These are phyloP conservation scores for Trametes cinnabarina DNA, from an alignment of 768 basidiomycete genomes.

Conservation along the genomic window DNA sequence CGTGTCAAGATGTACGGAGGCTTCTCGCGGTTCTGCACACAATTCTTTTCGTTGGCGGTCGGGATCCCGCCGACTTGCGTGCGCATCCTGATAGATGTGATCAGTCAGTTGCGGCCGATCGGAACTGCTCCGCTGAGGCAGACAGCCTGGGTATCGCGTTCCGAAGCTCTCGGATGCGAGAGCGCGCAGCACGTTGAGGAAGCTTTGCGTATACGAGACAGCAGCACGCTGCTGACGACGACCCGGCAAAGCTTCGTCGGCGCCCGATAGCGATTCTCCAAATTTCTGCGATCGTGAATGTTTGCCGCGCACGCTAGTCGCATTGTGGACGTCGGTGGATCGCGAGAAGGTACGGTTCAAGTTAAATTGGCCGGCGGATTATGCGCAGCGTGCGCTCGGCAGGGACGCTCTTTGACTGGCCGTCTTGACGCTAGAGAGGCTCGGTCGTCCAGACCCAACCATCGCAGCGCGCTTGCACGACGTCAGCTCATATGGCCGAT, in stretches of 20 bases:
- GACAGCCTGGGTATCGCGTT: too few species aligned
- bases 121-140: not conserved
- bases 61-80: too few species aligned
- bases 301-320: conserved; percentile 1
- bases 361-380: not conserved
- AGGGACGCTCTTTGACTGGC: not conserved
- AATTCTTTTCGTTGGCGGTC: too few species aligned
- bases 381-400: not conserved
- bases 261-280: not conserved
- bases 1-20: not conserved
- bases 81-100: conserved; percentile 11
- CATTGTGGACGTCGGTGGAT: not conserved
- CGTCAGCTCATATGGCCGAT: too few species aligned
- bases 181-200: too few species aligned
- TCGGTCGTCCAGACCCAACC: too few species aligned
- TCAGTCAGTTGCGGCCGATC: conserved; percentile 10
- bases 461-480: too few species aligned
- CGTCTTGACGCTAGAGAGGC: too few species aligned
- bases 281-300: not conserved
- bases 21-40: not conserved
- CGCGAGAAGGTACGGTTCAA: not conserved
- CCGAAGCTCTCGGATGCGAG: too few species aligned
- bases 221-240: too few species aligned
- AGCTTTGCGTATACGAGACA: too few species aligned
- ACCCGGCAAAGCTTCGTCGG: not conserved